phyloP scores from a whole-genome alignment of 75 land plant species.

The Selaginella moellendorffii region DNA sequence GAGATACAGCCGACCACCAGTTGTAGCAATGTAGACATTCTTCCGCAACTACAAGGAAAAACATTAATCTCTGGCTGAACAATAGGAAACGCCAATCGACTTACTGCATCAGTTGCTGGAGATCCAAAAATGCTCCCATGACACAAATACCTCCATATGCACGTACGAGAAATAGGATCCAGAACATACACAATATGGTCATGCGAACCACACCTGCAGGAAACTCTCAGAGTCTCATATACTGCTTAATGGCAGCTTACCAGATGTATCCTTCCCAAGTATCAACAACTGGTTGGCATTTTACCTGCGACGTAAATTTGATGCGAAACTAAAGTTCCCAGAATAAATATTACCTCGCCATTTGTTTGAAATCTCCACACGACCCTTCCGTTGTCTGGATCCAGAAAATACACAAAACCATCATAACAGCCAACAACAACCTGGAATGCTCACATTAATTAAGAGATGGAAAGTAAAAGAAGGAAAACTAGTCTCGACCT shows the following conservation, averaged over 20 bases:
- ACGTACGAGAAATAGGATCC: constrained; percentile 32
- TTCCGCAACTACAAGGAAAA: background rate
- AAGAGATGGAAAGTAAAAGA: too few species aligned
- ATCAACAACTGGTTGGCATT: constrained; percentile 55
- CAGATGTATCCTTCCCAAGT: constrained; percentile 35
- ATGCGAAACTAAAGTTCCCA: background rate
- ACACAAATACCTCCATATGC: constrained; percentile 46
- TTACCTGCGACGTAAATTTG: constrained; percentile 30
- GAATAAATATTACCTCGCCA: constrained; percentile 45
- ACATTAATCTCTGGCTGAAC: background rate
- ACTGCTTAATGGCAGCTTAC: constrained; percentile 18
- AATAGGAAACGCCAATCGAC: background rate
- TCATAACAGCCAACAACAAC: constrained; percentile 71
- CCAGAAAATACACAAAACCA: constrained; percentile 57
- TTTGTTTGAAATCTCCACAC: constrained; percentile 51
- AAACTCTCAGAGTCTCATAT: background rate
- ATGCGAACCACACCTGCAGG: constrained; percentile 74
- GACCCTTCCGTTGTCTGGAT: constrained; percentile 30
- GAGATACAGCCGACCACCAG: constrained; percentile 38
- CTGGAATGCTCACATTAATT: constrained; percentile 14
- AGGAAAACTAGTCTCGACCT: constrained; percentile 31
- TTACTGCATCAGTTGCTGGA: constrained; percentile 33
- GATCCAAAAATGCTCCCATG: constrained; percentile 68
- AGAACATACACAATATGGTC: constrained; percentile 68
- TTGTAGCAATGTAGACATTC: constrained; percentile 49